phyloP scores from a whole-genome alignment of 257 asterid genomes.

The Forsythia suspensa region DNA sequence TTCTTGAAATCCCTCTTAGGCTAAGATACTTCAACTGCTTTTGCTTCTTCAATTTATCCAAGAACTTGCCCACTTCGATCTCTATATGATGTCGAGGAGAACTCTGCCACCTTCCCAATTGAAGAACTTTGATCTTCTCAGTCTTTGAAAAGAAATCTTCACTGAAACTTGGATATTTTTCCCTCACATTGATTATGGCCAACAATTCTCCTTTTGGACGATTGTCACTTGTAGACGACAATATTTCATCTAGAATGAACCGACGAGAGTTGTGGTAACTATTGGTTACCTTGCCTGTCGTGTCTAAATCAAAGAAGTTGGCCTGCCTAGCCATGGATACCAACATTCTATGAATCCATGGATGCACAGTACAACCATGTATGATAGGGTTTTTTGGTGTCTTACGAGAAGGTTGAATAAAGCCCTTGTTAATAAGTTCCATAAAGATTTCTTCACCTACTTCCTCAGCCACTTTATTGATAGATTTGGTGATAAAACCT shows the following conservation, averaged over 20 bases:
- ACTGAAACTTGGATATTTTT: constrained; percentile 34
- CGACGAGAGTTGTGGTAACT: too few species aligned
- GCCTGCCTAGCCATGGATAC: too few species aligned
- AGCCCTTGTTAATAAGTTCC: constrained; percentile 29
- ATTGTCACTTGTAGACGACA: too few species aligned
- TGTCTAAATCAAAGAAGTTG: too few species aligned
- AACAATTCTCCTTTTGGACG: neutral
- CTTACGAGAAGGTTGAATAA: constrained; percentile 30
- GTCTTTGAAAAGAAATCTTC: constrained; percentile 35
- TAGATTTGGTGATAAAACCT: constrained; percentile 21
- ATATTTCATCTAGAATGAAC: too few species aligned
- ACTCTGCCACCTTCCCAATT: constrained; percentile 47
- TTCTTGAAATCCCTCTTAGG: constrained; percentile 53
- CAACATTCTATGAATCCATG: too few species aligned
- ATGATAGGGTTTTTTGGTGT: too few species aligned
- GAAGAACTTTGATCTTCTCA: constrained; percentile 38
- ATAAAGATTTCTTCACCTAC: constrained; percentile 9
- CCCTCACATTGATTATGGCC: constrained; percentile 32
- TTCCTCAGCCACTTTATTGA: constrained; percentile 9
- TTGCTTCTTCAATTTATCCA: constrained; percentile 19
- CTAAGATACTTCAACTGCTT: constrained; percentile 34
- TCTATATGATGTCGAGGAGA: constrained; percentile 38
- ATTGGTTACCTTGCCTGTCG: too few species aligned
- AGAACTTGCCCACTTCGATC: constrained; percentile 12
- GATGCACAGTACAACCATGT: too few species aligned